phyloP scores from a whole-genome alignment of 1,284 basidiomycete genomes.

The Peniophora sp. region DNA sequence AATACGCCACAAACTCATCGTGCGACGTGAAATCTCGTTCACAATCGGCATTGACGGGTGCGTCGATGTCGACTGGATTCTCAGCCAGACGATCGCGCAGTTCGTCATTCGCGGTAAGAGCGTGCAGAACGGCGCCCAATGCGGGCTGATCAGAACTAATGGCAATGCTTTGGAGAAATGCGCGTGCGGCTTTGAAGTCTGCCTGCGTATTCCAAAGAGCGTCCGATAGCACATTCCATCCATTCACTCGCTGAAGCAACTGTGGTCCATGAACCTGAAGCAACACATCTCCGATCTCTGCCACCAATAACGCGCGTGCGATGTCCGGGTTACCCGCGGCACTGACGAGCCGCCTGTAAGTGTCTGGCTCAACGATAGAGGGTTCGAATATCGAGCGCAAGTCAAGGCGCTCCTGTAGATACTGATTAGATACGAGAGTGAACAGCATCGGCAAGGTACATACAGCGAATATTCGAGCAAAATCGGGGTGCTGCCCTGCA shows the following conservation, averaged over 20 bases:
- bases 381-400: constrained; percentile 44
- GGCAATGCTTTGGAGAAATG: constrained; percentile 49
- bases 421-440: not conserved
- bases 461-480: constrained; percentile 38
- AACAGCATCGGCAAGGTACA: constrained; percentile 6
- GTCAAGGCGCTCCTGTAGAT: constrained; percentile 45
- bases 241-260: constrained; percentile 39
- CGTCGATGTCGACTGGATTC: constrained; percentile 29
- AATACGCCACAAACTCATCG: constrained; percentile 53
- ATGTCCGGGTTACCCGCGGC: constrained; percentile 59
- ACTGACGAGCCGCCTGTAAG: constrained; percentile 45
- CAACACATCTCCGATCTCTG: constrained; percentile 35
- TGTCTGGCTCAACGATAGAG: constrained; percentile 44
- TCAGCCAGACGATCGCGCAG: constrained; percentile 38
- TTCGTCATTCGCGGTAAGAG: constrained; percentile 50
- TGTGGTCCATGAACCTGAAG: constrained; percentile 35
- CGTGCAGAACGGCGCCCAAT: constrained; percentile 63
- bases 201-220: constrained; percentile 44
- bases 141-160: constrained; percentile 45
- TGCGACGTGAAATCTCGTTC: constrained; percentile 28
- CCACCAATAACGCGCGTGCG: constrained; percentile 34
- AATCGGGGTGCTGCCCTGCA: constrained; percentile 51
- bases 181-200: constrained; percentile 38
- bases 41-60: constrained; percentile 25
- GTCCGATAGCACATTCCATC: constrained; percentile 57